Conservation (phyloP, 164 flowering plant genomes). For the Vitis amurensis region DNA sequence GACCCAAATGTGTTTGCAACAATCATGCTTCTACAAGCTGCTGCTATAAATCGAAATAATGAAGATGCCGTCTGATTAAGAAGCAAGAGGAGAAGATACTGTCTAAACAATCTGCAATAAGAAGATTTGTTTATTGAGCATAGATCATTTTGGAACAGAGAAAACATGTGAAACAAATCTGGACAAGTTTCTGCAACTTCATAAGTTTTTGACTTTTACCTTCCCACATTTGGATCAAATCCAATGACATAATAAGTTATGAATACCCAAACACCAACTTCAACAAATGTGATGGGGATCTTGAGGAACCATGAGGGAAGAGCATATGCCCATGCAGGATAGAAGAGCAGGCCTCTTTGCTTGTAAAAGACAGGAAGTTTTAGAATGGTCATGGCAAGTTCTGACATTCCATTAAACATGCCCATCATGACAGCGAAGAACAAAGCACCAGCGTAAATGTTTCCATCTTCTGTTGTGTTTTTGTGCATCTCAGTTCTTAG, state of each 20-base stretch:
- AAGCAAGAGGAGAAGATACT: slow-evolving; percentile 21
- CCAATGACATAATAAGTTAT: slow-evolving; percentile 63
- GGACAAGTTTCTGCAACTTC: no score
- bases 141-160: no score
- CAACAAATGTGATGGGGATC: slow-evolving; percentile 55
- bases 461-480: slow-evolving; percentile 23
- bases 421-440: slow-evolving; percentile 20
- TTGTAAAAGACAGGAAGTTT: slow-evolving; percentile 54
- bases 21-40: slow-evolving; percentile 21
- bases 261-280: slow-evolving; percentile 48
- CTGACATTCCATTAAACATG: slow-evolving; percentile 45
- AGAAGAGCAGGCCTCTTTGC: slow-evolving; percentile 46
- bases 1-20: slow-evolving; percentile 30
- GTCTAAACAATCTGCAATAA: slow-evolving; percentile 27
- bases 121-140: neutral
- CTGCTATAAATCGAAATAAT: slow-evolving; percentile 27
- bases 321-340: slow-evolving; percentile 61
- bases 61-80: slow-evolving; percentile 33
- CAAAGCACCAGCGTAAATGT: slow-evolving; percentile 32
- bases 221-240: slow-evolving; percentile 52
- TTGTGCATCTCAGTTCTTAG: slow-evolving; percentile 48
- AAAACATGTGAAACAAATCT: no score
- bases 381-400: slow-evolving; percentile 37
- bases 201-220: slow-evolving; percentile 27
- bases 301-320: slow-evolving; percentile 58